These are phyloP conservation scores for Ulmus americana DNA, from an alignment of 331 rosid species.

Conservation along the genomic window DNA sequence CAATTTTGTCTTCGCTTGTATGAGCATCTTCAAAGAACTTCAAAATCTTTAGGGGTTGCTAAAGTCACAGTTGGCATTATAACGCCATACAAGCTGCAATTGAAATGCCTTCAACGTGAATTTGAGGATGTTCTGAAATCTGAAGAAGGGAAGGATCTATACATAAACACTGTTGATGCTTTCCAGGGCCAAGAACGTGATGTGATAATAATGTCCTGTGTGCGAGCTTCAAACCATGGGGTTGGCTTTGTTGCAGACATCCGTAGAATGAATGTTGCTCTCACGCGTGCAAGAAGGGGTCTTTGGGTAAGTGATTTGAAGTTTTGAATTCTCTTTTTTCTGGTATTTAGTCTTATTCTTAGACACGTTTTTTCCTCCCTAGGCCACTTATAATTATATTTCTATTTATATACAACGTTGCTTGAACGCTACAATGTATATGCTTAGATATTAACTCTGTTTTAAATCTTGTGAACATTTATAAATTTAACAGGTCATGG, in stretches of 20 bases:
- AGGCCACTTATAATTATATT: no score
- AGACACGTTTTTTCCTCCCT: not conserved
- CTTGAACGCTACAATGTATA: not conserved
- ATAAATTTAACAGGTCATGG: slow-evolving; percentile 73
- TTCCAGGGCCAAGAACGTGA: slow-evolving; percentile 99
- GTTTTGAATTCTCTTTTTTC: slow-evolving; percentile 8
- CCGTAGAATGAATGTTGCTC: slow-evolving; percentile 97
- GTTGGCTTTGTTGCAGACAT: slow-evolving; percentile 97
- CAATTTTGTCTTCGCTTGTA: slow-evolving; percentile 84
- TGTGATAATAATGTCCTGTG: slow-evolving; percentile 97
- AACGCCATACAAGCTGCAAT: slow-evolving; percentile 93
- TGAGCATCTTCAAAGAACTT: slow-evolving; percentile 73
- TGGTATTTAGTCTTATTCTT: not conserved
- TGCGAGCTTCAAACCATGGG: slow-evolving; percentile 90
- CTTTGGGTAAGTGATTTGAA: slow-evolving; percentile 66
- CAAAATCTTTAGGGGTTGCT: slow-evolving; percentile 52
- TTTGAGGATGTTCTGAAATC: slow-evolving; percentile 78
- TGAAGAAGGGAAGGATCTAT: slow-evolving; percentile 91
- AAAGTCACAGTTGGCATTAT: slow-evolving; percentile 87
- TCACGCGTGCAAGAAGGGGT: slow-evolving; percentile 96
- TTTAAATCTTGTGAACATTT: slow-evolving; percentile 8
- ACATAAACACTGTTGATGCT: slow-evolving; percentile 96
- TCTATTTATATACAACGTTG: no score
- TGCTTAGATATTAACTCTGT: not conserved
- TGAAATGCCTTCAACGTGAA: slow-evolving; percentile 93